Conservation (phyloP, 345 rosid species). For the Conringia planisiliqua region DNA sequence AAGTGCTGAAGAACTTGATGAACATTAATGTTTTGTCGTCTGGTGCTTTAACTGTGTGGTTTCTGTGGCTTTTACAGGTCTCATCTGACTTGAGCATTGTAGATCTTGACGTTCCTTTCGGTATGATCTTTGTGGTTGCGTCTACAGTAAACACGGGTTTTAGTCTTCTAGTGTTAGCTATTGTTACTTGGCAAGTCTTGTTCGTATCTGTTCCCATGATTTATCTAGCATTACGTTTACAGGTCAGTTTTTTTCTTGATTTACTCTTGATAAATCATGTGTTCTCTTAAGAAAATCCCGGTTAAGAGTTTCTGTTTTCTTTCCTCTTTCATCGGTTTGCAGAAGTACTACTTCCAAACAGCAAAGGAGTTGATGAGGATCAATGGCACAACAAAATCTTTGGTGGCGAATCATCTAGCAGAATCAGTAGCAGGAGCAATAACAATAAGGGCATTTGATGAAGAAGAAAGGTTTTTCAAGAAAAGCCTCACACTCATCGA, state of each 20-base stretch:
- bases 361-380: constrained; percentile 91
- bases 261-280: background rate
- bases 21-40: background rate
- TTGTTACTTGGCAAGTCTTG: constrained; percentile 89
- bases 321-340: constrained; percentile 10
- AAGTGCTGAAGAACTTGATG: constrained; percentile 35
- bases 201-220: constrained; percentile 74
- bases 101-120: constrained; percentile 82
- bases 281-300: background rate
- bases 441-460: constrained; percentile 85
- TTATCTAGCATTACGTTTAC: constrained; percentile 61
- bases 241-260: constrained; percentile 44
- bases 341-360: constrained; percentile 77
- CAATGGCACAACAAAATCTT: constrained; percentile 89
- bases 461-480: constrained; percentile 79
- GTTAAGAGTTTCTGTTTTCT: background rate
- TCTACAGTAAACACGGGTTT: constrained; percentile 55
- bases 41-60: background rate
- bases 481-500: constrained; percentile 71
- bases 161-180: constrained; percentile 77
- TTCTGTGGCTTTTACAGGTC: constrained; percentile 38
- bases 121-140: constrained; percentile 58
- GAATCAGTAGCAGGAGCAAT: constrained; percentile 90
- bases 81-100: constrained; percentile 86
- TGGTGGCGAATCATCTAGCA: constrained; percentile 87